A percentile compares a stretch with the other conserved stretches of the same genome.
Evolutionary conservation across 495 filamentous ascomycete species (phyloP).

Genomic region (Aspergillus nidulans): DNA sequence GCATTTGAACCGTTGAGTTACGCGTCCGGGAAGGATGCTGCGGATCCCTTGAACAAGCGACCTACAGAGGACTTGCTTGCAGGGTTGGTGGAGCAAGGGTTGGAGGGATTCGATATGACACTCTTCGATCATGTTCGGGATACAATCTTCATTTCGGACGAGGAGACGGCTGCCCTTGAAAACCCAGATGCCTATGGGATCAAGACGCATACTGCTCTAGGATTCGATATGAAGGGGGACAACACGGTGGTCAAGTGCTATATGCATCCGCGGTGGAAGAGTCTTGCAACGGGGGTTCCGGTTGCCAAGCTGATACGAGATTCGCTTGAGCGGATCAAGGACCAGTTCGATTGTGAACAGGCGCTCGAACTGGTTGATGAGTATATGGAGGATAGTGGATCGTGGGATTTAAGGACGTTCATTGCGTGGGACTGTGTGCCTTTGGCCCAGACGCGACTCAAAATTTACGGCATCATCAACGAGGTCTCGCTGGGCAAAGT

Average conservation of each 20-base stretch:
- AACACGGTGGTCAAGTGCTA: constrained; percentile 18
- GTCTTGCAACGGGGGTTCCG: not conserved
- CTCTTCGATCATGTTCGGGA: no score
- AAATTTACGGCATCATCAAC: constrained; percentile 15
- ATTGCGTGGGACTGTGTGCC: constrained; percentile 15
- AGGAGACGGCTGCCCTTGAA: not conserved
- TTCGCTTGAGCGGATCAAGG: not conserved
- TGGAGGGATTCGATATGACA: not conserved
- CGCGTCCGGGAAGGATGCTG: not conserved
- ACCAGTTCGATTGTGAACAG: not conserved
- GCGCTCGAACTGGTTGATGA: not conserved
- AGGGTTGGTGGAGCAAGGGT: not conserved
- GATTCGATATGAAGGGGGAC: constrained; percentile 14
- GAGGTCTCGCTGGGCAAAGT: constrained; percentile 11
- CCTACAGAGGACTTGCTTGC: not conserved
- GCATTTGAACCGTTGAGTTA: constrained; percentile 15
- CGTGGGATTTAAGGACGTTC: constrained; percentile 10
- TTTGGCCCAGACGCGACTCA: constrained; percentile 5
- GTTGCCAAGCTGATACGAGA: not conserved
- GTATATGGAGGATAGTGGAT: not conserved
- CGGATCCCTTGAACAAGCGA: not conserved
- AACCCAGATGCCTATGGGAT: no score
- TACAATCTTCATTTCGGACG: not conserved
- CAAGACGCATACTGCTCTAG: constrained; percentile 12
- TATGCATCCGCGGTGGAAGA: constrained; percentile 3